These are phyloP conservation scores for Vaccinium myrtillus DNA, from an alignment of 148 eudicot species.

Conservation along the genomic window DNA sequence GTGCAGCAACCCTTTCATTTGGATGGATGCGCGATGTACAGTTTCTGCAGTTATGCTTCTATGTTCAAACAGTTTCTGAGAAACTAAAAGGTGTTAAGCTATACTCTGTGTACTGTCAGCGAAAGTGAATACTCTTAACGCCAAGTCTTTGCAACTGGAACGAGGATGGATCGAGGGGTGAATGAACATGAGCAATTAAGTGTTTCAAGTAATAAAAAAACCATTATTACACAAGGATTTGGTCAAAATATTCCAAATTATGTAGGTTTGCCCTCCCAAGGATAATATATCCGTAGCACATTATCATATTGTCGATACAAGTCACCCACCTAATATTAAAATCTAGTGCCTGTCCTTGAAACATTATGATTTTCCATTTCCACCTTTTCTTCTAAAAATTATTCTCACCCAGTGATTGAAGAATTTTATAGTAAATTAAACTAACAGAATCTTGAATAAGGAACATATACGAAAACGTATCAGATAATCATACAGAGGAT, in stretches of 20 bases:
- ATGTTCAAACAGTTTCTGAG: background rate
- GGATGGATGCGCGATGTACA: background rate
- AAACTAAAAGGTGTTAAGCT: background rate
- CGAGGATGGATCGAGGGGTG: background rate
- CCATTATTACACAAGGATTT: background rate
- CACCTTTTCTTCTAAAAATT: background rate
- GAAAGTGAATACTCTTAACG: too few species aligned
- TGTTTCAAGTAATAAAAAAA: too few species aligned
- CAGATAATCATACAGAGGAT: background rate
- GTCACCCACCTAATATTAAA: background rate
- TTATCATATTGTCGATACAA: background rate
- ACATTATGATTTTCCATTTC: background rate
- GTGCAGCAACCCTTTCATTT: background rate
- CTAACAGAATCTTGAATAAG: background rate
- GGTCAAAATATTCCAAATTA: background rate
- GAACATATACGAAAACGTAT: background rate
- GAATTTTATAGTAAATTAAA: too few species aligned
- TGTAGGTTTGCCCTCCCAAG: background rate
- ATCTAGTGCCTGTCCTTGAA: too few species aligned
- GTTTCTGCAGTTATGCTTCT: background rate
- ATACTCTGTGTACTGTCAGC: too few species aligned
- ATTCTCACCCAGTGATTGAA: too few species aligned
- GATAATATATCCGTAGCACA: background rate
- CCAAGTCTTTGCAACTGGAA: background rate
- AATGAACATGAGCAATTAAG: background rate